These are phyloP conservation scores for Juncus effusus DNA, from an alignment of 176 grass and related monocot species.

Conservation along the genomic window DNA sequence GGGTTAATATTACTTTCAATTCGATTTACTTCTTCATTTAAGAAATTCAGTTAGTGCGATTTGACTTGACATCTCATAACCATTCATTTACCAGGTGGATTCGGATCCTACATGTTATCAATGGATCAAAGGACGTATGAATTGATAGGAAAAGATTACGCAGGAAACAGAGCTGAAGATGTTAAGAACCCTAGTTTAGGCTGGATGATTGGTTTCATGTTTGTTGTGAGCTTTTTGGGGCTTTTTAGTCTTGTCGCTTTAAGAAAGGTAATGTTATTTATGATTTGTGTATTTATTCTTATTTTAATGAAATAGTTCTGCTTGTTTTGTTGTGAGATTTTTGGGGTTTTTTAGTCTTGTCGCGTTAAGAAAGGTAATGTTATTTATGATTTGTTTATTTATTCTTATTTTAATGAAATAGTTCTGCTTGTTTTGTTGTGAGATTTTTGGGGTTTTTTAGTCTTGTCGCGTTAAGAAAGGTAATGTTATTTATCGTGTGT, in stretches of 20 bases:
- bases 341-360: conserved; percentile 87
- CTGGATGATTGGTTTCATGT: conserved; percentile 97
- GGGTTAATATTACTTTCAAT: no score
- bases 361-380: conserved; percentile 63
- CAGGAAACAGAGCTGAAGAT: conserved; percentile 82
- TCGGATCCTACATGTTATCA: conserved; percentile 77
- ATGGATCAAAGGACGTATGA: conserved; percentile 93
- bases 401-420: not conserved
- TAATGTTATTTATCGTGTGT: conserved; percentile 16
- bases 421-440: conserved; percentile 34
- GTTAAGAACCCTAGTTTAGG: conserved; percentile 81
- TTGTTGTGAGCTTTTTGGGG: conserved; percentile 80
- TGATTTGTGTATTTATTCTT: conserved; percentile 2
- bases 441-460: conserved; percentile 90
- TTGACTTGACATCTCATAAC: no score
- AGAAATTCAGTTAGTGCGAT: no score
- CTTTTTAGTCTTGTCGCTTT: conserved; percentile 87
- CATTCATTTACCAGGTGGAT: conserved; percentile 47
- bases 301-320: no score
- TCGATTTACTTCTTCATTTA: no score
- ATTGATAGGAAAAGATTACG: conserved; percentile 76
- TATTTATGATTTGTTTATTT: conserved; percentile 5
- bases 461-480: conserved; percentile 83
- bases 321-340: conserved; percentile 63
- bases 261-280: conserved; percentile 49